A percentile compares a stretch with the other conserved stretches of the same genome.
phyloP scores from a whole-genome alignment of 83 land plant species.

The Thuja plicata region DNA sequence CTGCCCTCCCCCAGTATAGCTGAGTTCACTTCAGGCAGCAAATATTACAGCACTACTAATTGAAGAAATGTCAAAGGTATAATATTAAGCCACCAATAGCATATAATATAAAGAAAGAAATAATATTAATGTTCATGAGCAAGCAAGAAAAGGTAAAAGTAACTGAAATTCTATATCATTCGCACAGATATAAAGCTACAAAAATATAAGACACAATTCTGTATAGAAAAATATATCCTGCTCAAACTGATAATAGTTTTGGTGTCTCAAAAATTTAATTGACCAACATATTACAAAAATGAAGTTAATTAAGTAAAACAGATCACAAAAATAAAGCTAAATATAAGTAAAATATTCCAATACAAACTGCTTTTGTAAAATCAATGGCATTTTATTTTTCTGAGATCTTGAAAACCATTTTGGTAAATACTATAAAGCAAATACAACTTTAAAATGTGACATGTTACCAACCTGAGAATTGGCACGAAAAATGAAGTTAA shows the following conservation, averaged over 20 bases:
- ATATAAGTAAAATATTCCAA: not conserved
- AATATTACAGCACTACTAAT: not conserved
- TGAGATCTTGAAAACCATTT: not conserved
- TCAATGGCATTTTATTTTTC: not conserved
- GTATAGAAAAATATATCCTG: not conserved
- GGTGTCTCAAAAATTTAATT: not conserved
- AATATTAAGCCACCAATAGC: not conserved
- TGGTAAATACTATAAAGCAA: not conserved
- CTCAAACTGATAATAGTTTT: not conserved
- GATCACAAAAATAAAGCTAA: not conserved
- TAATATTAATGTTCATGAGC: too few species aligned
- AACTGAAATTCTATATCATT: not conserved
- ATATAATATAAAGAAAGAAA: not conserved
- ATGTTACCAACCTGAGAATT: conserved; percentile 50
- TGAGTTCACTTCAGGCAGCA: not conserved
- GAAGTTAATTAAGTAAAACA: not conserved
- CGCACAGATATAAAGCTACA: not conserved
- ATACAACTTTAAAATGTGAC: not conserved
- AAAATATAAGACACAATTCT: not conserved
- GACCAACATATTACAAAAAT: not conserved
- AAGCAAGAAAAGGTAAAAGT: too few species aligned
- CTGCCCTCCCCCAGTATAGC: too few species aligned
- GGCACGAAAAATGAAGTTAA: conserved; percentile 67
- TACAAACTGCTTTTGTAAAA: not conserved
- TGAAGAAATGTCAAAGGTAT: not conserved